Evolutionary conservation across 495 filamentous ascomycete genomes (phyloP), one percentile per base, ranked within the genome.

Genomic region (Cercophora samala): DNA sequence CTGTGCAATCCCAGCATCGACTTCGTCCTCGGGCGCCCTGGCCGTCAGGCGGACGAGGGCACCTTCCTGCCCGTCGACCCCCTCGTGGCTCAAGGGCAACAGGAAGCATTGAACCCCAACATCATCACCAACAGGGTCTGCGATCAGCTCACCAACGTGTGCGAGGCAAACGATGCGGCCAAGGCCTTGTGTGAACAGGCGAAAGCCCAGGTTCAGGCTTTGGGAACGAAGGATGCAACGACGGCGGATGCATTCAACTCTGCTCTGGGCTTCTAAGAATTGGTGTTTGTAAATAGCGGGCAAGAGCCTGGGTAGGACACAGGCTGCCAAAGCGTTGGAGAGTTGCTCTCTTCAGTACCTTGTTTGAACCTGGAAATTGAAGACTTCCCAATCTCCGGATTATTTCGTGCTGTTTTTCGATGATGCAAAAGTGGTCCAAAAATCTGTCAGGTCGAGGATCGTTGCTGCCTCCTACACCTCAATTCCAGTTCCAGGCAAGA

Each of bases 121-220:
- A 88, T 87, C 79, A 87, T 87, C 77, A 84, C 85, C 75, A 86
- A 86, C 79, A 78, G 82, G 52, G 79, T 87, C 69, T 85, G 84
- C 73, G 82, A 87, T 73, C 84, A 86, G 77, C 79, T 87, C 54
- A 80, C 46, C 69, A 82, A 82, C 71, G 79, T 85, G 19, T 87
- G 84, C 76, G 76, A 75, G 26, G 84, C 84, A 56, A 83, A 83
- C 69, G 76, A 76, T 17, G 84, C 83, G 24, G 84, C 83, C 52
- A 73, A 78, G 72, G 70, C 76, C n/a, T 77, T 78, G 1, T 83
- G 80, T 73, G 61, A 64, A 60, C 66, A 61, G 5, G 84, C 82
- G 3, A 72, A 81, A 71, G 71, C 77, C 17, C 29, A 69, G 19
- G 75, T 82, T 23, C 66, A 69, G 18, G 69, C 67, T 5, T 66